Evolutionary conservation across 331 rosid genomes (phyloP).

Genomic region (Acacia concinna): DNA sequence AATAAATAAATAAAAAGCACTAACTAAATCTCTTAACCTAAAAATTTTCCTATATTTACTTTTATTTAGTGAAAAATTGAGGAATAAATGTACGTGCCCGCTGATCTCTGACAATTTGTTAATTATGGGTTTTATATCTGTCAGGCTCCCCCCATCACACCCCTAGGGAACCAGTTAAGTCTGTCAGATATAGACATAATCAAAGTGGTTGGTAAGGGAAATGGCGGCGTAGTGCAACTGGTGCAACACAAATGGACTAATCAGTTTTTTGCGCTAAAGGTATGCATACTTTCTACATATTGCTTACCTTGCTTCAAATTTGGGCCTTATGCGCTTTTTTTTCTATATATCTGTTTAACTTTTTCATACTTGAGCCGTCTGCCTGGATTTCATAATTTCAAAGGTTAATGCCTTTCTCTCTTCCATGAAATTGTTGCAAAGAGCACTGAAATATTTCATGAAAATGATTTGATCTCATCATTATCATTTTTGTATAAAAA

Average conservation of each 20-base stretch:
- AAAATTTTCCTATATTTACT: neutral
- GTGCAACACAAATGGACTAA: slow-evolving; percentile 98
- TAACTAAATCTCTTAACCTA: neutral
- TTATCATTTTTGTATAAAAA: neutral
- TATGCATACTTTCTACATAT: slow-evolving; percentile 32
- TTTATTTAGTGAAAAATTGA: neutral
- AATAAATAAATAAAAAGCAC: no score
- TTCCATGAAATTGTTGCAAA: neutral
- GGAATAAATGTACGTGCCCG: slow-evolving; percentile 8
- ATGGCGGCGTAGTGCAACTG: slow-evolving; percentile 93
- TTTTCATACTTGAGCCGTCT: slow-evolving; percentile 7
- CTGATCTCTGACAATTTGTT: slow-evolving; percentile 27
- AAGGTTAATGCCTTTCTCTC: neutral
- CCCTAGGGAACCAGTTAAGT: slow-evolving; percentile 73
- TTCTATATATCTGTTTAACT: neutral
- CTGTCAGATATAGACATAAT: slow-evolving; percentile 74
- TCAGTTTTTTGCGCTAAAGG: slow-evolving; percentile 99
- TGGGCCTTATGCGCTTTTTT: slow-evolving; percentile 8
- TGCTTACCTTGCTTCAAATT: slow-evolving; percentile 8
- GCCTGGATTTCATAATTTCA: slow-evolving; percentile 8
- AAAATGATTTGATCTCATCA: slow-evolving; percentile 10
- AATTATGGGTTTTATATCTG: slow-evolving; percentile 26
- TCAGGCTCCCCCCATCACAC: slow-evolving; percentile 94
- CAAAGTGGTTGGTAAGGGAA: slow-evolving; percentile 96
- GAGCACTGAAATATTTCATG: neutral